phyloP scores from a whole-genome alignment of 441 rosid species.

The Codiaeum variegatum region DNA sequence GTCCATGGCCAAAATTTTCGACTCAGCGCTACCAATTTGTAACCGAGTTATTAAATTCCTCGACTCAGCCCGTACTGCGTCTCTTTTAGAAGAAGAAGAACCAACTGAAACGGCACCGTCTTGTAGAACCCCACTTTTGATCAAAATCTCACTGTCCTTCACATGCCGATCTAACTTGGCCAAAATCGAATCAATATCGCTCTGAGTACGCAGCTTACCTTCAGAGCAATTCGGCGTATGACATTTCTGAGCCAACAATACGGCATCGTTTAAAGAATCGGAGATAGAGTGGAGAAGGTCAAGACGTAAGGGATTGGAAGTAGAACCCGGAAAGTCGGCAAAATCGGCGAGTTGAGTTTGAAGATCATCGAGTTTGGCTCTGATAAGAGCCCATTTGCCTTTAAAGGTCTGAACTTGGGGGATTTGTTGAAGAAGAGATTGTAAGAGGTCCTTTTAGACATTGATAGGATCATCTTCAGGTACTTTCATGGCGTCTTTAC shows the following conservation, averaged over 20 bases:
- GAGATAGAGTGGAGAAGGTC: slow-evolving; percentile 55
- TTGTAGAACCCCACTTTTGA: slow-evolving; percentile 52
- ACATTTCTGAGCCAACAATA: slow-evolving; percentile 47
- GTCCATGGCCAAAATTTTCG: slow-evolving; percentile 72
- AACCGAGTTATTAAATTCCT: slow-evolving; percentile 63
- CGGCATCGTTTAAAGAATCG: slow-evolving; percentile 45
- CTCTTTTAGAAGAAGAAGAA: slow-evolving; percentile 50
- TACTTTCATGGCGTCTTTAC: slow-evolving; percentile 51
- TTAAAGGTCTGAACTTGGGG: slow-evolving; percentile 44
- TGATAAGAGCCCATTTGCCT: slow-evolving; percentile 71
- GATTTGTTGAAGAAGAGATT: slow-evolving; percentile 26
- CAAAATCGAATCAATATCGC: slow-evolving; percentile 67
- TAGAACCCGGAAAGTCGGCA: slow-evolving; percentile 41
- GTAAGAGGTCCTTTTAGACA: slow-evolving; percentile 28
- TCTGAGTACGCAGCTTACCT: slow-evolving; percentile 89
- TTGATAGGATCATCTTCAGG: slow-evolving; percentile 41
- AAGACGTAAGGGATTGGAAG: slow-evolving; percentile 44
- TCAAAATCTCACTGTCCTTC: slow-evolving; percentile 62
- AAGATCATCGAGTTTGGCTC: slow-evolving; percentile 57
- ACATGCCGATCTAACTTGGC: slow-evolving; percentile 65
- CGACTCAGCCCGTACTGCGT: slow-evolving; percentile 58
- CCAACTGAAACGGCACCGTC: slow-evolving; percentile 30
- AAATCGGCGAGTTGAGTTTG: slow-evolving; percentile 60
- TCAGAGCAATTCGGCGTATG: slow-evolving; percentile 39
- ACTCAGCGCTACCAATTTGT: slow-evolving; percentile 69